These are phyloP conservation scores for Pyrus hybrid DNA, from an alignment of 331 rosid species.

Conservation along the genomic window DNA sequence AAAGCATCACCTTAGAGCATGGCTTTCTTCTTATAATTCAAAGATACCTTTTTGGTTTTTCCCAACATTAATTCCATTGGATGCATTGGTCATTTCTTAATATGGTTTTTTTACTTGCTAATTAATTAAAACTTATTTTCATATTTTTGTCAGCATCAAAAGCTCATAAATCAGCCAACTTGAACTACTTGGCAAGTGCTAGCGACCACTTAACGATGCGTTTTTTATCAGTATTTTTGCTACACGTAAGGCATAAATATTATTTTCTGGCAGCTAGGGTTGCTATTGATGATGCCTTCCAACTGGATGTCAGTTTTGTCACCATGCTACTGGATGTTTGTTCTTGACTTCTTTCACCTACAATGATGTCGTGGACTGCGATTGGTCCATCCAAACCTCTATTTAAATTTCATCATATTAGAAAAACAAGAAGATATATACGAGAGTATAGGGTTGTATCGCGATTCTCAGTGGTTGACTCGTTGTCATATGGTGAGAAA, in stretches of 20 bases:
- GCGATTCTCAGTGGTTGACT: too few species aligned
- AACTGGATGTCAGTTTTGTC: conserved; percentile 11
- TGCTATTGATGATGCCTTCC: background rate
- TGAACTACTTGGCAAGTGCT: background rate
- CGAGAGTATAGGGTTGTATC: too few species aligned
- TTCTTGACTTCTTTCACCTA: conserved; percentile 11
- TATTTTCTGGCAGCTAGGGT: background rate
- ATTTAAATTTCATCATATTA: background rate
- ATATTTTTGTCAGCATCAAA: background rate
- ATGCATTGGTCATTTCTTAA: background rate
- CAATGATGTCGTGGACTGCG: conserved; percentile 3
- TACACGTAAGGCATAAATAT: too few species aligned
- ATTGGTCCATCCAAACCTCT: background rate
- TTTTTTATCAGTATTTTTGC: background rate
- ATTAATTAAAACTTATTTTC: background rate
- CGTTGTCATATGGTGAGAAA: too few species aligned
- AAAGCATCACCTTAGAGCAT: too few species aligned
- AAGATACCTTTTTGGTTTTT: background rate
- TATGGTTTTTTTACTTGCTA: background rate
- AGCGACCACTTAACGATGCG: background rate
- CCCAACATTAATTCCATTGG: background rate
- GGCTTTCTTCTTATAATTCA: background rate
- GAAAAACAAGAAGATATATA: too few species aligned
- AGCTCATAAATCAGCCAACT: background rate
- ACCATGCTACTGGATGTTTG: conserved; percentile 14